Base-by-base conservation (phyloP, 2,329 filamentous ascomycete genomes). In the Coleophoma crateriformis region DNA sequence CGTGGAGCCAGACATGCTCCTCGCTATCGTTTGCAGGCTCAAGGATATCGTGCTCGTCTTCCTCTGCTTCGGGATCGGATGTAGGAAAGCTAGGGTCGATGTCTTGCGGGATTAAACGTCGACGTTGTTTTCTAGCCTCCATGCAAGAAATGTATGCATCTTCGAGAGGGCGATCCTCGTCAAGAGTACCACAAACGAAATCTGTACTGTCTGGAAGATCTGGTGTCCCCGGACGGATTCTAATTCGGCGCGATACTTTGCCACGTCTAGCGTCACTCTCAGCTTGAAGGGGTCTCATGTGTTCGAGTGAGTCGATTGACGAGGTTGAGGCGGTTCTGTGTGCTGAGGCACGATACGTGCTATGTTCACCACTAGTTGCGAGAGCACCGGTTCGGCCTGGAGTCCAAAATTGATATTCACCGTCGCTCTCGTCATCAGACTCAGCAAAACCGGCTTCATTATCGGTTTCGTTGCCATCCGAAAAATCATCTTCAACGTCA, bases 61-160 rank as follows among this genome's bases (percentile, higher is more conserved):
- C 88, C 27, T 92, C 85, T 57, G 90, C 84, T 58, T 99, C 94
- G 0, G 87, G 88, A 59, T 97, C 94, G 0, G 91, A 96, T 0
- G 90, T 91, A 0, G 94, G 94, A 66, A 99, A 99, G 63, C 91
- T 96, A 1, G 94, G 94, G 63, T 99, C 94, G 52, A 96, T 95
- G 60, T 97, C 94, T 64, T 97, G 94, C n/a, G 94, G 92, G 32
- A 92, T 89, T 82, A 66, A 54, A 87, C 84, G 53, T 91, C 86
- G 71, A 91, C 96, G 58, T 86, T 84, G 43, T 85, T 90, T 86
- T 57, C 88, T 85, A 49, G 88, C 84, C 61, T 91, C 87, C 50
- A 95, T 78, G 60, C 87, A 90, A 2, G 88, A 88, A 49, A 95
- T 79, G 67, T 96, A 99, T 1, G 90, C 92, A 58, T 91, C 90